Base-by-base conservation (phyloP, 768 basidiomycete genomes). In the Obba rivulosa region DNA sequence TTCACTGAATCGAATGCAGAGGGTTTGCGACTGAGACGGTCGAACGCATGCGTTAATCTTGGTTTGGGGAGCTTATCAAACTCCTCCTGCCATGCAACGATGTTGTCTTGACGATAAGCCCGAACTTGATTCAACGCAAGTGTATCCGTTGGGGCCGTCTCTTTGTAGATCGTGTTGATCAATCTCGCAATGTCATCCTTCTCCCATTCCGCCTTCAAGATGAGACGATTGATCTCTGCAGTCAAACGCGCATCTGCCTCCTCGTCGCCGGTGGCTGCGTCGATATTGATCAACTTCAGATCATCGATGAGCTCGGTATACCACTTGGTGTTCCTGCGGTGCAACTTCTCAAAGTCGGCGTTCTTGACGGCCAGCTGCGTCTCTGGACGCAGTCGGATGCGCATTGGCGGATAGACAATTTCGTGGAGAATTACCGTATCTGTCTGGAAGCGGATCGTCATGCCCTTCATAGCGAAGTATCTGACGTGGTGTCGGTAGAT, bases 41-140 rank as follows among this genome's bases (percentile, higher is more conserved):
- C 83, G 11, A 67, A 53, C 1, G 66, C 57, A 62, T 75, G 72
- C 53, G 66, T 64, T 57, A 75, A 71, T 57, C 80, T 84, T 47
- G 76, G 83, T 59, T 86, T 89, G 7, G 86, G 85, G 23, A 97
- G 74, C 44, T 82, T 80, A 57, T 92, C 87, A 56, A 95, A 92
- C 61, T 97, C 92, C 52, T 80, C 80, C 65, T 99, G 93, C 90
- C 94, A 97, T n/a, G 87, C 89, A 14, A 95, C 91, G 41, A 95
- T 91, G 63, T 86, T 87, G 57, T 95, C 92, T 69, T 97, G 95
- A 40, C 93, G 77, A 51, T 83, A 83, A 1, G 87, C 82, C 41
- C 93, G 83, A 4, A 93, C 87, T 56, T 80, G 80, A 52, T 93
- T 97, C 43, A 94, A 75, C 34, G 85, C 88, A 37, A 95, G 76